These are phyloP conservation scores for Suillus occidentalis DNA, from an alignment of 768 basidiomycete species.

Conservation along the genomic window DNA sequence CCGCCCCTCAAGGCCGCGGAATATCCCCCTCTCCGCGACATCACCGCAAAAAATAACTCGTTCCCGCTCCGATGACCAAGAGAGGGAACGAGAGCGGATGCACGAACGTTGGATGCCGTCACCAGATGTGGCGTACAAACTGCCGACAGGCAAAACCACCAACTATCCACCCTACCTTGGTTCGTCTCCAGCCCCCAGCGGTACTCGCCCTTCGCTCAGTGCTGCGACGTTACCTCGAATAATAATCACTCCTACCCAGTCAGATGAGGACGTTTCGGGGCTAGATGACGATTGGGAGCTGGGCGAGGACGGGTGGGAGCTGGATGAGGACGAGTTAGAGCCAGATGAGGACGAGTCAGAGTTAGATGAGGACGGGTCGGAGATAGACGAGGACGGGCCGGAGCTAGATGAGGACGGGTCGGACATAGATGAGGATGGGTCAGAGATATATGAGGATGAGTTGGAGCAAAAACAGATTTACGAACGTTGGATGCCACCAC, in stretches of 20 bases:
- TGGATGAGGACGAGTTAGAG: too few relatives aligned
- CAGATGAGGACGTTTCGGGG: too few relatives aligned
- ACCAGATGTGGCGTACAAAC: conserved; percentile 33
- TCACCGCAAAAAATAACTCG: conserved; percentile 58
- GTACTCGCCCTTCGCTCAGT: conserved; percentile 31
- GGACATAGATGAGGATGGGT: too few relatives aligned
- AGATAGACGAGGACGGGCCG: too few relatives aligned
- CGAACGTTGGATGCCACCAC: not conserved
- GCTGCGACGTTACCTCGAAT: conserved; percentile 11
- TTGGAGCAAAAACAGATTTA: not conserved
- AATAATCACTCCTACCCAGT: too few relatives aligned
- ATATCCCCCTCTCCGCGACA: conserved; percentile 44
- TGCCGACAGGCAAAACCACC: conserved; percentile 32
- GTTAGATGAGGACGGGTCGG: too few relatives aligned
- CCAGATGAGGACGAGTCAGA: too few relatives aligned
- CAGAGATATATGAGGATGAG: too few relatives aligned
- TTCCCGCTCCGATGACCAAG: conserved; percentile 65
- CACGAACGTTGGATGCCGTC: conserved; percentile 69
- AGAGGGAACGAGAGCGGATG: conserved; percentile 40
- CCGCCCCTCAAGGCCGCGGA: conserved; percentile 45
- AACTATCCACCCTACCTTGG: conserved; percentile 25
- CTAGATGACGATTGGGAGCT: too few relatives aligned
- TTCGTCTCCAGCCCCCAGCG: conserved; percentile 10
- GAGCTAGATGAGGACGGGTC: too few relatives aligned
- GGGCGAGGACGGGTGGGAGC: too few relatives aligned